Percentiles rank a stretch among this genome's conserved stretches.
These are phyloP conservation scores for Tulasnella sp. DNA, from an alignment of 768 basidiomycete genomes.

Conservation along the genomic window DNA sequence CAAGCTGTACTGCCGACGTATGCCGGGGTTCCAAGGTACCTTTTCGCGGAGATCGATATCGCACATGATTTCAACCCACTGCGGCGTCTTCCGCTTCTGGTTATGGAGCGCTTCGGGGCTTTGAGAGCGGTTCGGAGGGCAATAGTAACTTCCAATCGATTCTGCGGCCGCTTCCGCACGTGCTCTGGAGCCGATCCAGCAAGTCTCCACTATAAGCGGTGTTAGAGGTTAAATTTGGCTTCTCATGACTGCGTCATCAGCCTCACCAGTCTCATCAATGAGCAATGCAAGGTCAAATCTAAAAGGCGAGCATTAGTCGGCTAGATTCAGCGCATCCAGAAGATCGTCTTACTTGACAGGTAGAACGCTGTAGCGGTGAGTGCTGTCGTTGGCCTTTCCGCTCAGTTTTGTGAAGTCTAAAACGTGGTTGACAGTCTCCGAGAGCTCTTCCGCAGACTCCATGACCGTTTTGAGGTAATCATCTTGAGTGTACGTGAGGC, in stretches of 20 bases:
- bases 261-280: slow-evolving; percentile 63
- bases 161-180: slow-evolving; percentile 66
- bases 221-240: not conserved
- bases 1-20: not conserved
- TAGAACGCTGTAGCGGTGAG: slow-evolving; percentile 70
- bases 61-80: slow-evolving; percentile 75
- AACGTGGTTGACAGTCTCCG: slow-evolving; percentile 96
- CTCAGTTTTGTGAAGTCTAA: slow-evolving; percentile 94
- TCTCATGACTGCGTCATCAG: not conserved
- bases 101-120: slow-evolving; percentile 21
- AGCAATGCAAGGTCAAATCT: slow-evolving; percentile 75
- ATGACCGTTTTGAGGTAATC: slow-evolving; percentile 92
- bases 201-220: slow-evolving; percentile 65
- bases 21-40: slow-evolving; percentile 44
- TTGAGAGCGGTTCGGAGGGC: slow-evolving; percentile 62
- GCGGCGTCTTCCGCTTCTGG: slow-evolving; percentile 22
- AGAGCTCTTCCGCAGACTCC: slow-evolving; percentile 90
- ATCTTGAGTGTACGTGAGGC: slow-evolving; percentile 72
- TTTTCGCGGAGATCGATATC: slow-evolving; percentile 72
- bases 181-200: slow-evolving; percentile 89
- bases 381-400: slow-evolving; percentile 74
- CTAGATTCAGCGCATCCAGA: not conserved
- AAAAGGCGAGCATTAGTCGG: not conserved
- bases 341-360: slow-evolving; percentile 53
- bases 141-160: slow-evolving; percentile 88